These are phyloP conservation scores for Salix arbutifolia DNA, from an alignment of 345 rosid species.

Conservation along the genomic window DNA sequence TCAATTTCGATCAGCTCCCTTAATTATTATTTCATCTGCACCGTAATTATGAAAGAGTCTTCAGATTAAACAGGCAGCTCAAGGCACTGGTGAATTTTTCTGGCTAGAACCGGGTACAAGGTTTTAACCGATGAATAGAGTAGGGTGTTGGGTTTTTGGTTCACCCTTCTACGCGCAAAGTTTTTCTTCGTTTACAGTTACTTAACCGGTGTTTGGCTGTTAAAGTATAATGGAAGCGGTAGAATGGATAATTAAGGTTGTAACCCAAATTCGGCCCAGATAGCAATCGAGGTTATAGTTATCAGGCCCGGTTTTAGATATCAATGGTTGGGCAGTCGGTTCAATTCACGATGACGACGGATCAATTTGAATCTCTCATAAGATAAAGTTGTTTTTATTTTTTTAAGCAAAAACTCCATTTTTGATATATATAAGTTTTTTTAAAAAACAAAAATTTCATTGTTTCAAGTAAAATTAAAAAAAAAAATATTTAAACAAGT, in stretches of 20 bases:
- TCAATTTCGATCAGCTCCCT: neutral
- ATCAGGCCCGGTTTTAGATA: rapidly evolving
- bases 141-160: neutral
- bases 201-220: neutral
- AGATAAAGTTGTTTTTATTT: too few species aligned
- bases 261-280: neutral
- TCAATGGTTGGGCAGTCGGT: too few species aligned
- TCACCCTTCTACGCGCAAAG: neutral
- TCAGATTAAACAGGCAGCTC: neutral
- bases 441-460: too few species aligned
- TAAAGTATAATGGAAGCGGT: neutral
- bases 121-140: slow-evolving; percentile 2
- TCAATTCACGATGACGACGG: too few species aligned
- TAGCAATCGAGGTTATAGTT: too few species aligned
- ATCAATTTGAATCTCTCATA: too few species aligned
- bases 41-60: neutral
- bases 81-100: neutral
- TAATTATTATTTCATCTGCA: neutral
- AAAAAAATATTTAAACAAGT: too few species aligned
- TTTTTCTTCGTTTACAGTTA: neutral
- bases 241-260: neutral
- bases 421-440: too few species aligned
- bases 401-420: too few species aligned
- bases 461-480: too few species aligned
- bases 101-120: neutral